Conservation (phyloP, 2,329 filamentous ascomycete genomes). For the Sporothrix protearum region DNA sequence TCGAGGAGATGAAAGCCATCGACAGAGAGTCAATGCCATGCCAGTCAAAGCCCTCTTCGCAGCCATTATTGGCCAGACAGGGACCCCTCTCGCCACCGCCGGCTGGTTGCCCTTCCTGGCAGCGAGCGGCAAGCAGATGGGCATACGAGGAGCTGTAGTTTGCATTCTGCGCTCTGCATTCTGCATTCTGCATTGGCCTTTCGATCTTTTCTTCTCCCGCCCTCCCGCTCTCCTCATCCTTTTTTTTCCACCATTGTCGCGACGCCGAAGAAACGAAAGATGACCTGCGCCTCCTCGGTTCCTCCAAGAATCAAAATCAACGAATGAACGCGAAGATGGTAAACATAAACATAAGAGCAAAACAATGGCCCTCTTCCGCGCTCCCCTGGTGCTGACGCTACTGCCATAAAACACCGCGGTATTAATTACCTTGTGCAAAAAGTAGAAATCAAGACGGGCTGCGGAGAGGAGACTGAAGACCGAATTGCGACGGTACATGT, state of each 20-base stretch:
- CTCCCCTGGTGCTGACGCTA: slow-evolving; percentile 1
- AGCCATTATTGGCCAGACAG: slow-evolving; percentile 21
- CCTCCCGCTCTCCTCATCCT: background rate
- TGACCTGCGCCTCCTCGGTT: background rate
- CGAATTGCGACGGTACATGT: background rate
- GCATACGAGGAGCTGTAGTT: background rate
- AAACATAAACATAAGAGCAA: background rate
- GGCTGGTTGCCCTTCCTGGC: slow-evolving; percentile 12
- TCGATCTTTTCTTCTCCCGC: background rate
- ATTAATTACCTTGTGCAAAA: slow-evolving; percentile 3
- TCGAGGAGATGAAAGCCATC: background rate
- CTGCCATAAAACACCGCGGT: background rate
- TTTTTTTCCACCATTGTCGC: background rate
- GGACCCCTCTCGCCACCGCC: background rate
- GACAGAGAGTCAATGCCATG: background rate
- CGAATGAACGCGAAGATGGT: background rate
- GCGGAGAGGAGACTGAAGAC: slow-evolving; percentile 4
- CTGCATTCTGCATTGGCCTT: background rate
- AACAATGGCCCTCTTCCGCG: background rate
- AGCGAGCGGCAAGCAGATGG: slow-evolving; percentile 6
- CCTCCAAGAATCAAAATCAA: background rate
- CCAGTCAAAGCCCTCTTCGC: background rate
- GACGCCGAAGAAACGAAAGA: background rate
- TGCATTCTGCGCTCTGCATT: background rate
- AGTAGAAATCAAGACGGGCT: background rate